Evolutionary conservation across 306 rosid species (phyloP).

Genomic region (Quercus glauca): DNA sequence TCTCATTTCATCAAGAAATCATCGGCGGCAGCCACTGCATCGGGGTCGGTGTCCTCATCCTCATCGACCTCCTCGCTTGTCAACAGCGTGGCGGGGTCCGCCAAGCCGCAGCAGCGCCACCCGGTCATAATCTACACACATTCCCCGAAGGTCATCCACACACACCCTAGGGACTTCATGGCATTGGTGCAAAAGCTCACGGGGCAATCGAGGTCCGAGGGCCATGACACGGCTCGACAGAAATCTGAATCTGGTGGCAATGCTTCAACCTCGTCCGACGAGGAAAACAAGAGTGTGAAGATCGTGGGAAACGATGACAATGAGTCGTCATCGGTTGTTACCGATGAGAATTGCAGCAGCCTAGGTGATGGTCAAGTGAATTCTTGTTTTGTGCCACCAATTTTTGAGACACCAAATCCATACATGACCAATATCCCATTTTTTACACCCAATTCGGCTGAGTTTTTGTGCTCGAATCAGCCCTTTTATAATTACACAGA

Average conservation of each 20-base stretch:
- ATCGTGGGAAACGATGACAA: constrained; percentile 42
- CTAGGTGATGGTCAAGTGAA: constrained; percentile 35
- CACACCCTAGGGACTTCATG: constrained; percentile 69
- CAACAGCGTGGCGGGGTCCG: constrained; percentile 2
- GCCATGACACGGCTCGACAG: constrained; percentile 4
- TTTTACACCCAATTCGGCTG: constrained; percentile 21
- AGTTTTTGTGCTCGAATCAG: constrained; percentile 38
- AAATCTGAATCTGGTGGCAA: constrained; percentile 3
- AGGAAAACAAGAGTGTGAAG: neutral
- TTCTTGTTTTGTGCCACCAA: constrained; percentile 39
- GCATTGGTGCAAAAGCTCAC: constrained; percentile 78
- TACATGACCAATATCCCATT: constrained; percentile 37
- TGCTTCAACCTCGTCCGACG: neutral
- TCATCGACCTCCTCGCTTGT: constrained; percentile 13
- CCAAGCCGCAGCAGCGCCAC: constrained; percentile 49
- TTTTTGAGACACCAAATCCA: constrained; percentile 40
- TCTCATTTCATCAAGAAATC: constrained; percentile 62
- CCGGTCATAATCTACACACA: constrained; percentile 85
- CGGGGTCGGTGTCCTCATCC: constrained; percentile 20
- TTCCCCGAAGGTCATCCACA: constrained; percentile 73
- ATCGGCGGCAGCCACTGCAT: neutral
- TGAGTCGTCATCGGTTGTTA: constrained; percentile 58
- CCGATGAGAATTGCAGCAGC: constrained; percentile 49
- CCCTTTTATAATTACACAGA: constrained; percentile 39
- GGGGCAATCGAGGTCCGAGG: constrained; percentile 42